Percentiles rank a stretch among this genome's conserved stretches.
These are phyloP conservation scores for Raffaelea arxii DNA, from an alignment of 2,329 filamentous ascomycete genomes.

Conservation along the genomic window DNA sequence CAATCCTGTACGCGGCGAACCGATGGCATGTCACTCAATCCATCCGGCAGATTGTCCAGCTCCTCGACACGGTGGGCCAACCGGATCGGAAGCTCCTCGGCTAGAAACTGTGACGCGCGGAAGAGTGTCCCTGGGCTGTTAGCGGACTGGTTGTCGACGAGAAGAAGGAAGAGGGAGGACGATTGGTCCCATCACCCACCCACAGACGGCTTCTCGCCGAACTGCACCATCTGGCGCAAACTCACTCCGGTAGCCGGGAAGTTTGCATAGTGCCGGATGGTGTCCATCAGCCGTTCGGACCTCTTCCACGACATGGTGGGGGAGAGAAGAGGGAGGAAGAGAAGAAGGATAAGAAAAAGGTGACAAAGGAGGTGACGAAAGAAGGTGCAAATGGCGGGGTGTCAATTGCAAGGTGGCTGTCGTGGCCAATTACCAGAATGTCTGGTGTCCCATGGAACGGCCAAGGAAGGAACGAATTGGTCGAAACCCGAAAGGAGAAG, in stretches of 20 bases:
- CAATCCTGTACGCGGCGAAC: constrained; percentile 92
- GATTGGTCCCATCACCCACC: constrained; percentile 42
- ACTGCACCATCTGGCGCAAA: constrained; percentile 97
- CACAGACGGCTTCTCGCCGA: constrained; percentile 85
- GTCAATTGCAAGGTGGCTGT: background rate
- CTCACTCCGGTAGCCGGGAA: constrained; percentile 96
- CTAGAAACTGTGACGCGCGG: constrained; percentile 94
- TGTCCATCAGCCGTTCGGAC: constrained; percentile 85
- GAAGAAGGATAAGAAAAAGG: background rate
- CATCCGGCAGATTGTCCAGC: constrained; percentile 83
- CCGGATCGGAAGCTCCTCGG: constrained; percentile 94
- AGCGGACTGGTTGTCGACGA: background rate
- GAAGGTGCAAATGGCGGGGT: background rate
- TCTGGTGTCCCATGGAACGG: constrained; percentile 3
- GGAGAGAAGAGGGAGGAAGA: background rate
- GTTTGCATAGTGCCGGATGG: constrained; percentile 92
- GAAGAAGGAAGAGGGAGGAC: constrained; percentile 3
- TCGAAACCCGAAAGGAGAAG: background rate
- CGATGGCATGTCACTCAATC: constrained; percentile 94
- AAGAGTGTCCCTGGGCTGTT: constrained; percentile 70
- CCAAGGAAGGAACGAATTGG: background rate
- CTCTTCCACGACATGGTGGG: constrained; percentile 84
- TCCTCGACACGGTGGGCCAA: constrained; percentile 95
- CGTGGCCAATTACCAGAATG: background rate
- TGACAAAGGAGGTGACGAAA: background rate